Evolutionary conservation across 768 basidiomycete genomes (phyloP).

Genomic region (Psilocybe sp.): DNA sequence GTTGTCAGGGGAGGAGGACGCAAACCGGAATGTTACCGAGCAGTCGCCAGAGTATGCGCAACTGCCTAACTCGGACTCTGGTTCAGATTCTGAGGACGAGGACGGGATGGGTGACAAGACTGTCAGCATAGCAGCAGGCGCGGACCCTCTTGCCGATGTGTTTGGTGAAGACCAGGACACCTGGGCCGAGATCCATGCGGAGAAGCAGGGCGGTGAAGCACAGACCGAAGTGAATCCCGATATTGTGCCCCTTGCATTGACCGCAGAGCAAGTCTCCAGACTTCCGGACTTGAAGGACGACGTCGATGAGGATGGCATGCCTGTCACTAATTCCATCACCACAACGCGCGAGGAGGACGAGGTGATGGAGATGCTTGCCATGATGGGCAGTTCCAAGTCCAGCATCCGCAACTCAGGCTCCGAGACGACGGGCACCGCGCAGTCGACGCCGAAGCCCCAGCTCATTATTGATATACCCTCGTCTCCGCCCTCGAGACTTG

Average conservation of each 20-base stretch:
- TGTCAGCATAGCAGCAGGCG: slow-evolving; percentile 24
- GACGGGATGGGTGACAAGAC: no score
- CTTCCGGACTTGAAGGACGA: slow-evolving; percentile 18
- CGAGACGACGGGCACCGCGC: no score
- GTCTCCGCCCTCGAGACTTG: slow-evolving; percentile 34
- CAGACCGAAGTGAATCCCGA: slow-evolving; percentile 38
- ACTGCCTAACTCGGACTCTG: no score
- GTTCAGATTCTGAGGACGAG: no score
- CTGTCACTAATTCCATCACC: slow-evolving; percentile 3
- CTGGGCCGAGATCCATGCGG: slow-evolving; percentile 52
- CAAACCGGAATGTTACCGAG: neutral
- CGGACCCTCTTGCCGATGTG: slow-evolving; percentile 57
- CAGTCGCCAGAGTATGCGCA: slow-evolving; percentile 33
- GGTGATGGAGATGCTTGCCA: slow-evolving; percentile 32
- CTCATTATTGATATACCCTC: slow-evolving; percentile 31
- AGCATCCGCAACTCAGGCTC: no score
- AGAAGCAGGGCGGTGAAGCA: slow-evolving; percentile 19
- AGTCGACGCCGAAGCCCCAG: neutral
- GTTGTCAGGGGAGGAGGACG: no score
- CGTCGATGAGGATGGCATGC: slow-evolving; percentile 22
- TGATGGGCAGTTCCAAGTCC: slow-evolving; percentile 26
- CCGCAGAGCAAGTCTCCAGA: slow-evolving; percentile 34
- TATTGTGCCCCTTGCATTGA: slow-evolving; percentile 51
- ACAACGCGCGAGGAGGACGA: slow-evolving; percentile 39
- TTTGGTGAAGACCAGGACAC: slow-evolving; percentile 67